Percentiles rank a stretch among this genome's conserved stretches.
Conservation (phyloP, 2,329 filamentous ascomycete species). For the Torrubiellomyces zombiae region DNA sequence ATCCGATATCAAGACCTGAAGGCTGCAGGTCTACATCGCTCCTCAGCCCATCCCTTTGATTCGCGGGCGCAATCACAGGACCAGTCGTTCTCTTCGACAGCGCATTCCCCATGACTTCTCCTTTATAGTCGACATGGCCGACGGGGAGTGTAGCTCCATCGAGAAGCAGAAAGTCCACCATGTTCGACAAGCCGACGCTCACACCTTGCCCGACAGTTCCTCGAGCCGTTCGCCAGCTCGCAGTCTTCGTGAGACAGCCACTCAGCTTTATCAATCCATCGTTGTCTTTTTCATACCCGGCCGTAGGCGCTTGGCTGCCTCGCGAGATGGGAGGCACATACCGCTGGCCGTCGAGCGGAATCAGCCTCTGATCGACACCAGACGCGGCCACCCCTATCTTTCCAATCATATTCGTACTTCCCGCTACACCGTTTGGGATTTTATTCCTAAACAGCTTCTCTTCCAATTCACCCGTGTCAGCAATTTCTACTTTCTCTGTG, state of each 20-base stretch:
- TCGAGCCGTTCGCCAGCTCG: too few relatives aligned
- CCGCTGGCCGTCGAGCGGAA: slow-evolving; percentile 23
- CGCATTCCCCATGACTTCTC: too few relatives aligned
- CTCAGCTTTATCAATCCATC: slow-evolving; percentile 18
- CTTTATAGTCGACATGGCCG: slow-evolving; percentile 1
- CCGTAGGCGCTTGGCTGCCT: slow-evolving; percentile 51
- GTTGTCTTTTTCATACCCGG: slow-evolving; percentile 36
- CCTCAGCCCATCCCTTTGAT: too few relatives aligned
- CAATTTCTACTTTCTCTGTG: slow-evolving; percentile 76
- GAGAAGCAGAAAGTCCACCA: slow-evolving; percentile 2
- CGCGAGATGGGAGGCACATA: slow-evolving; percentile 47
- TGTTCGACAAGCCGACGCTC: neutral
- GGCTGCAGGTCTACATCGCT: too few relatives aligned
- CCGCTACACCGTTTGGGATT: slow-evolving; percentile 70
- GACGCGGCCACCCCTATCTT: slow-evolving; percentile 31
- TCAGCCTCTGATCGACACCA: slow-evolving; percentile 28
- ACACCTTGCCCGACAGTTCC: too few relatives aligned
- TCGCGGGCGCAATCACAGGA: too few relatives aligned
- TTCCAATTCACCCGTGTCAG: slow-evolving; percentile 76
- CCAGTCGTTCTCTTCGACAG: too few relatives aligned
- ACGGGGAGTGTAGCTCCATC: slow-evolving; percentile 1
- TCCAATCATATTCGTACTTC: slow-evolving; percentile 60
- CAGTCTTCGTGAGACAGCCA: slow-evolving; percentile 8
- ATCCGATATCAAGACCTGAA: too few relatives aligned
- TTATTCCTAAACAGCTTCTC: slow-evolving; percentile 68